These are phyloP conservation scores for Yamadazyma songkhlaensis DNA, from an alignment of 1,139 yeast genomes.

Conservation along the genomic window DNA sequence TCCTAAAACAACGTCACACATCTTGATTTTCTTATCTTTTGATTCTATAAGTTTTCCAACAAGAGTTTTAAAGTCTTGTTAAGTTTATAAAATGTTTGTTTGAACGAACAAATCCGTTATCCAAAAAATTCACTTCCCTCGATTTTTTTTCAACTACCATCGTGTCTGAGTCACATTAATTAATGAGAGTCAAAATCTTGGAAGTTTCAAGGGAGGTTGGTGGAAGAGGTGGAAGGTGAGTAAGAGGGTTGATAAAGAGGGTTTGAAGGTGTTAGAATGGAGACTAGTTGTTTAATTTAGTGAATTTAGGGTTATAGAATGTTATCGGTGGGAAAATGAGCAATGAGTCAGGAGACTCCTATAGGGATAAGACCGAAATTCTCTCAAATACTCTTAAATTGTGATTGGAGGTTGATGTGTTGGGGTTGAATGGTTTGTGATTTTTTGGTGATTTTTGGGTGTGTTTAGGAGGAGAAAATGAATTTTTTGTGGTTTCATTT, in stretches of 20 bases:
- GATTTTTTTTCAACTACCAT: background rate
- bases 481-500: too few species aligned
- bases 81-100: background rate
- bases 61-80: background rate
- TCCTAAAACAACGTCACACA: conserved; percentile 94
- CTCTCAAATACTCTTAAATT: too few species aligned
- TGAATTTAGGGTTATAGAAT: too few species aligned
- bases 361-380: too few species aligned
- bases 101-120: conserved; percentile 5
- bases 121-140: conserved; percentile 3
- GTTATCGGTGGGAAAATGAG: too few species aligned
- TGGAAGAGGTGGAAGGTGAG: background rate
- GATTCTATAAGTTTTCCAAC: background rate
- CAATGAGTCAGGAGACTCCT: too few species aligned
- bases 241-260: background rate
- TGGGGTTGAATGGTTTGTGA: too few species aligned
- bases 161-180: conserved; percentile 6
- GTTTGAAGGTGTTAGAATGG: too few species aligned
- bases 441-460: too few species aligned
- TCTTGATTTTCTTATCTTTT: conserved; percentile 15
- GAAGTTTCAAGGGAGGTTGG: background rate
- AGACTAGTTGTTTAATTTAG: too few species aligned
- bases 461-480: too few species aligned
- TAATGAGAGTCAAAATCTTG: conserved; percentile 3
- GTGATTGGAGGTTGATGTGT: too few species aligned